Conservation (phyloP, 208 protist species). For the Trypanosoma congolense region DNA sequence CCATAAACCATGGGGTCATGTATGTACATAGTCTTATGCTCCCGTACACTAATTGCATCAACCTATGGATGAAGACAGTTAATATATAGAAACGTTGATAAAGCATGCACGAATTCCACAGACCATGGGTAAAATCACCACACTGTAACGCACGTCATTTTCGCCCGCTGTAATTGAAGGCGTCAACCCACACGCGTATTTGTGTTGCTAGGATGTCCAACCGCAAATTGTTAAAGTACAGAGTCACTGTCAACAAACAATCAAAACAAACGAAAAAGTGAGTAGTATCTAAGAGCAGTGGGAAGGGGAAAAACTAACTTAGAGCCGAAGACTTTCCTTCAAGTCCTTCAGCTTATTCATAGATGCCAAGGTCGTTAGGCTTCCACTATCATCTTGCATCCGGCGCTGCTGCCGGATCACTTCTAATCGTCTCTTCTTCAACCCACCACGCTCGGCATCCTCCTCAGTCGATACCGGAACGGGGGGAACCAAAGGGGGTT, state of each 20-base stretch:
- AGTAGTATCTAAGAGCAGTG: no score
- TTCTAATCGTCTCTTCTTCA: slow-evolving; percentile 26
- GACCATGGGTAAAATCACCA: no score
- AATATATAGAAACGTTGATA: background rate
- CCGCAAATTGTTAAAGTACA: no score
- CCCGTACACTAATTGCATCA: background rate
- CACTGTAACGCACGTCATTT: no score
- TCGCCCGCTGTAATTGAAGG: no score
- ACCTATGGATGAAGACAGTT: no score
- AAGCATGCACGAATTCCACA: no score
- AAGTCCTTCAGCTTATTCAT: slow-evolving; percentile 19
- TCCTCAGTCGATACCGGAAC: background rate
- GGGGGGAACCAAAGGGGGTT: background rate
- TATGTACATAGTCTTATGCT: background rate
- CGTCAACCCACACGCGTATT: no score
- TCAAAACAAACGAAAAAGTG: no score
- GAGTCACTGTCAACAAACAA: no score
- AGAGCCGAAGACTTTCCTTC: slow-evolving; percentile 15
- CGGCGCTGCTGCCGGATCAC: slow-evolving; percentile 15
- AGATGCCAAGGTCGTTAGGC: slow-evolving; percentile 9
- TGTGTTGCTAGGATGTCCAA: no score
- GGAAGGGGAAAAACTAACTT: slow-evolving; percentile 10
- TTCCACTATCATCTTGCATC: slow-evolving; percentile 3
- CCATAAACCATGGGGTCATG: slow-evolving; percentile 3
- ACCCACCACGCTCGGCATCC: background rate